Percentiles rank a stretch among this genome's conserved stretches.
Evolutionary conservation across 106 monocot genomes (phyloP).

Genomic region (Dendrobium nobile): DNA sequence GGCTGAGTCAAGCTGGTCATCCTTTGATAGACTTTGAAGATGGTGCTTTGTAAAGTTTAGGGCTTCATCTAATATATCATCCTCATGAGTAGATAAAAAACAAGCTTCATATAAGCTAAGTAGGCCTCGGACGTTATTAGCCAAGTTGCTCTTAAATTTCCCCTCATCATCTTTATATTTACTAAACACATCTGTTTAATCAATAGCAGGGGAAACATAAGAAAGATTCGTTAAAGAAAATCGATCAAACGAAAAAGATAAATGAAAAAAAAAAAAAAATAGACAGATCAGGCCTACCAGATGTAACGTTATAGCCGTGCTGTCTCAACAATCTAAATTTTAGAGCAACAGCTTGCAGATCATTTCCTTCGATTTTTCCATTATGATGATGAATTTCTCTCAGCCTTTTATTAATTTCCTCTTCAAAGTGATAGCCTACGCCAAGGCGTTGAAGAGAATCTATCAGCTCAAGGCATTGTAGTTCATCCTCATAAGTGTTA

Average conservation of each 20-base stretch:
- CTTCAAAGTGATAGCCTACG: background rate
- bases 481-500: background rate
- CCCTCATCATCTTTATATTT: conserved; percentile 3
- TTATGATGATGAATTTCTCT: background rate
- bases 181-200: background rate
- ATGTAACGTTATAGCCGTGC: background rate
- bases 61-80: conserved; percentile 14
- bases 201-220: background rate
- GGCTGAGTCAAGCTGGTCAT: background rate
- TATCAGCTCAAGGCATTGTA: background rate
- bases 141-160: background rate
- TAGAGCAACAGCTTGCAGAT: background rate
- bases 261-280: too few relatives aligned
- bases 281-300: background rate
- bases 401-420: background rate
- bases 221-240: too few relatives aligned
- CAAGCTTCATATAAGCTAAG: conserved; percentile 15
- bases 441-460: conserved; percentile 4
- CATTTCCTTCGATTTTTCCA: background rate
- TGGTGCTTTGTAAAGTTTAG: conserved; percentile 1
- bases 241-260: background rate
- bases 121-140: background rate
- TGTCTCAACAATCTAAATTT: conserved; percentile 2
- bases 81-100: background rate
- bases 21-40: background rate